Percentiles rank a stretch among this genome's conserved stretches.
These are phyloP conservation scores for Dothidotthia symphoricarpi DNA, from an alignment of 2,329 filamentous ascomycete genomes.

Conservation along the genomic window DNA sequence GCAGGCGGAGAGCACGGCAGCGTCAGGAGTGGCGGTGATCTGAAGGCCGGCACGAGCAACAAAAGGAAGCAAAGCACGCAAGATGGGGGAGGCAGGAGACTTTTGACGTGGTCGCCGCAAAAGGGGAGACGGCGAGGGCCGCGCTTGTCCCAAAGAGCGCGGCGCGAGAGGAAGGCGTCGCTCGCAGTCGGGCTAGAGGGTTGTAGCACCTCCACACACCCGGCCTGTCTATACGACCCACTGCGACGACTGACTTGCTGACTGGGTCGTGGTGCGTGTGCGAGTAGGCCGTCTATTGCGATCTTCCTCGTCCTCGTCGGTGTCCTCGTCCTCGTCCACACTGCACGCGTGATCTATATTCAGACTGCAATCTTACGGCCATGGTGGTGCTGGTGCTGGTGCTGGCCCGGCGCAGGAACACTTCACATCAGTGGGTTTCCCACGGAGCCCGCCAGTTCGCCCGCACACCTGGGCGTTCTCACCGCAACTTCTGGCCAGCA, in stretches of 20 bases:
- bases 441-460: slow-evolving; percentile 12
- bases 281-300: too few relatives aligned
- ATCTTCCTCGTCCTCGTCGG: too few relatives aligned
- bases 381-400: too few relatives aligned
- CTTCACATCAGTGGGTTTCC: too few relatives aligned
- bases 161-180: neutral
- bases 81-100: slow-evolving; percentile 2
- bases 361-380: too few relatives aligned
- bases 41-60: slow-evolving; percentile 1
- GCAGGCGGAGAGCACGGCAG: slow-evolving; percentile 28
- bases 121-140: slow-evolving; percentile 14
- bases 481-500: neutral
- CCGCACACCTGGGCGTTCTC: slow-evolving; percentile 6
- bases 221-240: too few relatives aligned
- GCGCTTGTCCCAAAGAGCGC: slow-evolving; percentile 8
- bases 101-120: slow-evolving; percentile 12
- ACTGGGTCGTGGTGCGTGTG: too few relatives aligned
- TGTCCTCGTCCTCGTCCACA: too few relatives aligned
- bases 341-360: too few relatives aligned
- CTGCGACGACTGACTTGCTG: too few relatives aligned
- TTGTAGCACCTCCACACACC: too few relatives aligned
- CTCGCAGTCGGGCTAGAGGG: neutral
- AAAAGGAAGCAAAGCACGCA: neutral
- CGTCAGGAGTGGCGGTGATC: slow-evolving; percentile 1
- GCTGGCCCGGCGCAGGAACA: neutral